Base-by-base conservation (phyloP, 1,284 basidiomycete species). In the Trichosporon sp. region DNA sequence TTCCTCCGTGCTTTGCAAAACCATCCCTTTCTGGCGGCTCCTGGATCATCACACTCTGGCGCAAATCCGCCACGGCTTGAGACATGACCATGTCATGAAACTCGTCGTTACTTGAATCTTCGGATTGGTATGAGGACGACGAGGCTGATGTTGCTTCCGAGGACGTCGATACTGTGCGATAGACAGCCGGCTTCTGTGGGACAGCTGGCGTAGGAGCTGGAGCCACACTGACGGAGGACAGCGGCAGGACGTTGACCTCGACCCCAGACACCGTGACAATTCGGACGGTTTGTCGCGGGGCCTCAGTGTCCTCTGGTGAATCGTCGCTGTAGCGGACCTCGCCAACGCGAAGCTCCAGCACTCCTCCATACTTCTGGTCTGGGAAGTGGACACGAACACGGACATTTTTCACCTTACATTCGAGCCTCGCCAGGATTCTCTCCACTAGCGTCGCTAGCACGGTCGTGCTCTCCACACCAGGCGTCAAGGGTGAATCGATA, bases 401-500 rank as follows among this genome's bases (percentile, higher is more conserved):
- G 34, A 88, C 85, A 70, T 91, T 86, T 25, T 81, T 76, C 27
- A 89, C 89, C 69, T 87, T 86, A 72, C 92, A 89, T 68, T 90
- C 86, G 70, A 97, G 89, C 65, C 89, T 85, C 9, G 91, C 86
- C 13, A 96, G 84, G 3, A 96, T 82, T 13, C 88, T 85, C 76
- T 95, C 92, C 56, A 95, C 87, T 49, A 95, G 83, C 32, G 86
- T 85, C 19, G 93, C 89, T 73, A 97, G 88, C 56, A 95, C 82
- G 1, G 91, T 92, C 19, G 93, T 88, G 32, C 81, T 82, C 66
- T 81, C 79, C 23, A 78, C 71, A 34, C 19, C 56, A 1, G 49
- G 49, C 14, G 49, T 54, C 16, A 54, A 54, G 25, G 49, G 49
- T 19, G 32, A 33, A 13, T 36, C 56, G 31, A 33, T 57, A 34